A percentile compares a stretch with the other conserved stretches of the same genome.
Conservation (phyloP, 345 rosid species). For the Aquilaria yunnanensis region DNA sequence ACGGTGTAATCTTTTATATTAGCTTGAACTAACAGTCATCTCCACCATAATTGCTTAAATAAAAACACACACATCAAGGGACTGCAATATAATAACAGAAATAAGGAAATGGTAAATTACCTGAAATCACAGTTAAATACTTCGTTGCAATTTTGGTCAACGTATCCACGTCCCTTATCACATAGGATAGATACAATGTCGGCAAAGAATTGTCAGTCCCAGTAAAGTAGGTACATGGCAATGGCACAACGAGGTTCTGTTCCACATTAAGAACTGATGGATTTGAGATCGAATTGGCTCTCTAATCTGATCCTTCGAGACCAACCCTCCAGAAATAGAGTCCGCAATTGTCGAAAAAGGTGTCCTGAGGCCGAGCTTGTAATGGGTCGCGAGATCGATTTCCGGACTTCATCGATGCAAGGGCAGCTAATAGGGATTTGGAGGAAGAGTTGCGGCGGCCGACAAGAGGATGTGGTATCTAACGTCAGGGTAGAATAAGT, state of each 20-base stretch:
- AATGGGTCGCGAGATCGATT: conserved; percentile 58
- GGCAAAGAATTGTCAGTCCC: conserved; percentile 69
- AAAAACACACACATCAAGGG: not conserved
- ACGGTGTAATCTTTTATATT: not conserved
- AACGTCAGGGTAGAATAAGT: conserved; percentile 84
- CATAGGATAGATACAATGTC: conserved; percentile 85
- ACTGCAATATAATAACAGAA: not conserved
- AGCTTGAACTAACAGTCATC: conserved; percentile 4
- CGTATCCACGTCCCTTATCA: conserved; percentile 59
- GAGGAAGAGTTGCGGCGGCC: conserved; percentile 71
- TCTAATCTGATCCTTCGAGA: conserved; percentile 80
- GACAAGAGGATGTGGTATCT: conserved; percentile 66
- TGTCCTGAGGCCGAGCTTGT: conserved; percentile 81
- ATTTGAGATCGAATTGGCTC: conserved; percentile 67
- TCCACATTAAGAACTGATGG: conserved; percentile 72
- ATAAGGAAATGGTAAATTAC: conserved; percentile 21
- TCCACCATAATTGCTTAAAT: not conserved
- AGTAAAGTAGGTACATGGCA: conserved; percentile 92
- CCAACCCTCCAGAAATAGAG: conserved; percentile 72
- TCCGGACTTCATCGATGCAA: conserved; percentile 84
- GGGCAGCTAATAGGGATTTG: conserved; percentile 74
- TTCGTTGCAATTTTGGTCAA: conserved; percentile 62
- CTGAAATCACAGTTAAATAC: conserved; percentile 66
- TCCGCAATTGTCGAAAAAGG: conserved; percentile 52
- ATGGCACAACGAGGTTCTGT: conserved; percentile 60